Percentiles rank a stretch among this genome's conserved stretches.
These are phyloP conservation scores for Syncephalastrum monosporum DNA, from an alignment of 371 early-diverging fungal genomes.

Conservation along the genomic window DNA sequence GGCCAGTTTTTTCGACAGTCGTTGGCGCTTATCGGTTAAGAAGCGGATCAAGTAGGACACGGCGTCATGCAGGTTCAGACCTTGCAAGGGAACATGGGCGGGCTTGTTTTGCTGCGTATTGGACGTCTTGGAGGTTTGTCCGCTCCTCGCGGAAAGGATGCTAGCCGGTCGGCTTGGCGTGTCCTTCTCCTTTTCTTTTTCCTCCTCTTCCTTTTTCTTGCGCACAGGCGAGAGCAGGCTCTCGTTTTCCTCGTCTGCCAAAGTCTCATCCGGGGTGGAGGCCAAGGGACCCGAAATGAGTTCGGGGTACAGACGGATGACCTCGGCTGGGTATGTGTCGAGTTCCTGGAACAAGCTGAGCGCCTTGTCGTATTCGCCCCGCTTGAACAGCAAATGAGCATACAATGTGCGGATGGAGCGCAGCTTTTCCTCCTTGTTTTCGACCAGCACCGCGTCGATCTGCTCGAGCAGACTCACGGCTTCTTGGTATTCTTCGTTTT, in stretches of 20 bases:
- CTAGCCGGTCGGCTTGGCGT: slow-evolving; percentile 27
- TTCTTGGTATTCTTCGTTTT: slow-evolving; percentile 75
- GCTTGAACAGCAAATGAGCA: slow-evolving; percentile 81
- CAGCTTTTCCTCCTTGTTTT: slow-evolving; percentile 70
- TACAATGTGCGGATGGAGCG: slow-evolving; percentile 75
- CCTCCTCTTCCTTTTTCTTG: slow-evolving; percentile 13
- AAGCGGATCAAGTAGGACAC: slow-evolving; percentile 66
- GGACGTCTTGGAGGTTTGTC: slow-evolving; percentile 14
- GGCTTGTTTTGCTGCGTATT: slow-evolving; percentile 21
- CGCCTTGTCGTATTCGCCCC: slow-evolving; percentile 78
- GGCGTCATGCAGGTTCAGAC: slow-evolving; percentile 58
- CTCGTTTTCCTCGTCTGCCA: slow-evolving; percentile 18
- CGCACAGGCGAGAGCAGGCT: slow-evolving; percentile 9
- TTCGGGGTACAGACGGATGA: slow-evolving; percentile 81
- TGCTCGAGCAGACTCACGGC: slow-evolving; percentile 86
- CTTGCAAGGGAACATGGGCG: slow-evolving; percentile 32
- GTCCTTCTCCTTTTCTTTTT: slow-evolving; percentile 10
- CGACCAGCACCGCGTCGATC: slow-evolving; percentile 79
- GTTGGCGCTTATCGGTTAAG: slow-evolving; percentile 69
- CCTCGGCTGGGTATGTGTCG: slow-evolving; percentile 80
- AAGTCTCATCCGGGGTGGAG: neutral
- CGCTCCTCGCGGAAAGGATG: slow-evolving; percentile 29
- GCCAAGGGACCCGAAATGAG: slow-evolving; percentile 54
- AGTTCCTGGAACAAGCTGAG: slow-evolving; percentile 76
- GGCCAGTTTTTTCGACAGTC: slow-evolving; percentile 48